These are phyloP conservation scores for Immersiella caudata DNA, from an alignment of 495 filamentous ascomycete species.

Conservation along the genomic window DNA sequence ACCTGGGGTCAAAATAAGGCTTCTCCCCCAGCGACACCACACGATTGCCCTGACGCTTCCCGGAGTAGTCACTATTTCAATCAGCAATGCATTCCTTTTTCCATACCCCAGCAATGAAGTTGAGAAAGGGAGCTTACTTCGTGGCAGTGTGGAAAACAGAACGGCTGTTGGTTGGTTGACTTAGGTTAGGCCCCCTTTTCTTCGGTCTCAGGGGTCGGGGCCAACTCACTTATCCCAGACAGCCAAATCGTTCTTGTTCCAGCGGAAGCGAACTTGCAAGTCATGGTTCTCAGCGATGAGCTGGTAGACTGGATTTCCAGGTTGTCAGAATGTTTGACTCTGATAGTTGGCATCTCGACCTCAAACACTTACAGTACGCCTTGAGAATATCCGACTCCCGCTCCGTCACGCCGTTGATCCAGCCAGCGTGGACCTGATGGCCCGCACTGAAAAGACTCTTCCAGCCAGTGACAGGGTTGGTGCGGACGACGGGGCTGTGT, in stretches of 20 bases:
- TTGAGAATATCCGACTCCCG: constrained; percentile 63
- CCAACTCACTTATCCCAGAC: constrained; percentile 65
- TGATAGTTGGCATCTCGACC: not conserved
- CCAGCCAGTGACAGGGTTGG: constrained; percentile 77
- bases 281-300: constrained; percentile 73
- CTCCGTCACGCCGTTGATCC: constrained; percentile 65
- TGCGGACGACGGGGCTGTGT: constrained; percentile 67
- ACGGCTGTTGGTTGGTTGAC: constrained; percentile 42
- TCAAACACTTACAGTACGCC: constrained; percentile 57
- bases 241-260: constrained; percentile 63
- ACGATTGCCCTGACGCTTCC: constrained; percentile 61
- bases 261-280: constrained; percentile 67
- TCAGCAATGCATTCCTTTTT: not conserved
- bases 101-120: not conserved
- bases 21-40: constrained; percentile 67
- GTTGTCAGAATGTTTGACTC: constrained; percentile 7
- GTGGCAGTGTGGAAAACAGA: constrained; percentile 67
- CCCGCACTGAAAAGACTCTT: constrained; percentile 67
- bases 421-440: constrained; percentile 53
- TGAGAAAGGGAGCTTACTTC: constrained; percentile 32
- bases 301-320: constrained; percentile 47
- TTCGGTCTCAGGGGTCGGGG: not conserved
- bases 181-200: constrained; percentile 13
- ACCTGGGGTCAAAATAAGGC: constrained; percentile 63
- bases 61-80: constrained; percentile 49